phyloP scores from a whole-genome alignment of 306 rosid species.

The Cucurbita moschata region DNA sequence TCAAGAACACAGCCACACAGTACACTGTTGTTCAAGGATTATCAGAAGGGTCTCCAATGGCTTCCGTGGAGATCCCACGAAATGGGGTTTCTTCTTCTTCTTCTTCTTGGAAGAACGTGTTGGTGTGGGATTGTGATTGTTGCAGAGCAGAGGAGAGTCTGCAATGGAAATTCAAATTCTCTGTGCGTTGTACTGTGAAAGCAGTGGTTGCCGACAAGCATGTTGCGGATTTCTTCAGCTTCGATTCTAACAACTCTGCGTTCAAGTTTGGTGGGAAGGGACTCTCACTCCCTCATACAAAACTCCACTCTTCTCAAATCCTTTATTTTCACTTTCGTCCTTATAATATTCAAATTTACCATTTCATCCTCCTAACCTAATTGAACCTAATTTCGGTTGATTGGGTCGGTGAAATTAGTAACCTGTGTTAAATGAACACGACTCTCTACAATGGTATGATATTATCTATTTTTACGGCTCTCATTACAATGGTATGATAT shows the following conservation, averaged over 20 bases:
- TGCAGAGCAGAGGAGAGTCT: not conserved
- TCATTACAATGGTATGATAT: no score
- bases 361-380: no score
- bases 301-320: not conserved
- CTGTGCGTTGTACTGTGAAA: not conserved
- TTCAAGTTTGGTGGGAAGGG: slow-evolving; percentile 30
- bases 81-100: not conserved
- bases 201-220: slow-evolving; percentile 49
- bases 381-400: no score
- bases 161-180: not conserved
- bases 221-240: slow-evolving; percentile 43
- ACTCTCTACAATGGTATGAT: no score
- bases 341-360: no score
- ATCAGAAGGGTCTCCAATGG: not conserved
- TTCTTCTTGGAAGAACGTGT: not conserved
- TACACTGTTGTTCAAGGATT: not conserved
- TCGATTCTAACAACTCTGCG: slow-evolving; percentile 26
- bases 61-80: slow-evolving; percentile 3
- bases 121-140: not conserved
- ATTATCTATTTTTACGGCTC: no score
- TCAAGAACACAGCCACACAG: not conserved
- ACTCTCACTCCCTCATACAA: slow-evolving; percentile 13
- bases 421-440: no score
- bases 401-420: no score
- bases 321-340: not conserved